Evolutionary conservation across 2,329 filamentous ascomycete species (phyloP).

Genomic region (Xylaria sp.): DNA sequence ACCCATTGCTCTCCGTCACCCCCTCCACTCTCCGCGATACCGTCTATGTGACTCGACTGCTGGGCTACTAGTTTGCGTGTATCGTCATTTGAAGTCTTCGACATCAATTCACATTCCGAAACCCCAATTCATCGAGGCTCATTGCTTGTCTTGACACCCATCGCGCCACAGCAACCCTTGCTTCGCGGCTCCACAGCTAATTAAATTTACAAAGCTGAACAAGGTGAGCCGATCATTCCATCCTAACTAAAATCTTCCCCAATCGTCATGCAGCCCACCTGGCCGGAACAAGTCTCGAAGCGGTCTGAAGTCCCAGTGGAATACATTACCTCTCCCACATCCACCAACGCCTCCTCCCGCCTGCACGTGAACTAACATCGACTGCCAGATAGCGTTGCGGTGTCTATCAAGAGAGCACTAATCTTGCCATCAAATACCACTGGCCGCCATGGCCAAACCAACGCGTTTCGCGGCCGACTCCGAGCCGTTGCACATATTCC

Average conservation of each 20-base stretch:
- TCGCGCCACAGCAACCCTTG: slow-evolving; percentile 36
- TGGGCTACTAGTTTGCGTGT: slow-evolving; percentile 15
- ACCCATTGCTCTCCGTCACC: not conserved
- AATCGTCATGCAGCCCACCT: slow-evolving; percentile 25
- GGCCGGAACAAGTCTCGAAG: slow-evolving; percentile 12
- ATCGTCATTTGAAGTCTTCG: slow-evolving; percentile 28
- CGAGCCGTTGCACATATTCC: slow-evolving; percentile 55
- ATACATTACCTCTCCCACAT: slow-evolving; percentile 17
- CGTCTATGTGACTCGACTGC: slow-evolving; percentile 9
- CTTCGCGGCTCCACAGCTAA: slow-evolving; percentile 39
- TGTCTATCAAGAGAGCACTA: slow-evolving; percentile 13
- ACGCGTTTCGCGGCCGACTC: slow-evolving; percentile 49
- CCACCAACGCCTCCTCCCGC: slow-evolving; percentile 1
- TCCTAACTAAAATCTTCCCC: slow-evolving; percentile 21
- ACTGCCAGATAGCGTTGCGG: slow-evolving; percentile 4
- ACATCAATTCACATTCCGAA: slow-evolving; percentile 24
- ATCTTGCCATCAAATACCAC: slow-evolving; percentile 1
- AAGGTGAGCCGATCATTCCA: slow-evolving; percentile 34
- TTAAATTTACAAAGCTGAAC: slow-evolving; percentile 31
- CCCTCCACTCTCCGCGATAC: slow-evolving; percentile 8
- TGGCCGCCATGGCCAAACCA: slow-evolving; percentile 58
- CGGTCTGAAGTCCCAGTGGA: slow-evolving; percentile 9
- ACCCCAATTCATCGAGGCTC: slow-evolving; percentile 26
- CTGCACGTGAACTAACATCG: slow-evolving; percentile 13
- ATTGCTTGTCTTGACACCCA: slow-evolving; percentile 26